Evolutionary conservation across 768 basidiomycete genomes (phyloP), one percentile per base, ranked within the genome.

Genomic region (Collybia mongolica): DNA sequence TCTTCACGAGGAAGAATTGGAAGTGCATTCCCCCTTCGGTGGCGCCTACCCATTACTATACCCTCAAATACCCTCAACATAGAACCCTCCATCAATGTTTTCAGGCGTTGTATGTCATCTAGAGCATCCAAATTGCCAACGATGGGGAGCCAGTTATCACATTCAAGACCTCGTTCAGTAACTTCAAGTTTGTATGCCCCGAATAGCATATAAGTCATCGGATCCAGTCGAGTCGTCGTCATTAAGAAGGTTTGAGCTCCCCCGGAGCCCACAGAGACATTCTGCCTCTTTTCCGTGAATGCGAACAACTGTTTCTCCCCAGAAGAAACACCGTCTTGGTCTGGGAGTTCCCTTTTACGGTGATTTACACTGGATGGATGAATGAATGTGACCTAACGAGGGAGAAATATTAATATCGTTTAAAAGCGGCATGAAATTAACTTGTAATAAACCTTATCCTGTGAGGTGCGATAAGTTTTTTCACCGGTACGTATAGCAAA

Each of bases 31-130:
- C 61, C 64, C 49, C 64, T 55, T 43, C 61, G 64, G 37, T 68
- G 66, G 46, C 68, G 68, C 42, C 70, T 68, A 37, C 70, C 69
- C 67, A 75, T 74, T 46, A 73, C 74, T 47, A 96, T 86, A 18
- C 93, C 93, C 59, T 96, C 89, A 57, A 91, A 98, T 5, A 97
- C 90, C 37, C 95, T 83, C 42, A 93, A 71, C 83, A 97, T 85
- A 60, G 88, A 92, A 2, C 73, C 73, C 57, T 96, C 92, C 75
- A 95, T 81, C 58, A 87, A 70, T 17, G 69, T 74, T 68, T 93
- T 94, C 60, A 98, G 71, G 11, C 82, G 77, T 64, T 88, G 86
- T n/a, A 96, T 72, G 55, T 93, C 85, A 61, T 95, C 91, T 59
- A 97, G 68, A 1, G 82, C 80, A 58, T 86, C 77, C 44, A 86